Conservation (phyloP, 1,284 basidiomycete genomes). For the Paramarasmius palmivorus region DNA sequence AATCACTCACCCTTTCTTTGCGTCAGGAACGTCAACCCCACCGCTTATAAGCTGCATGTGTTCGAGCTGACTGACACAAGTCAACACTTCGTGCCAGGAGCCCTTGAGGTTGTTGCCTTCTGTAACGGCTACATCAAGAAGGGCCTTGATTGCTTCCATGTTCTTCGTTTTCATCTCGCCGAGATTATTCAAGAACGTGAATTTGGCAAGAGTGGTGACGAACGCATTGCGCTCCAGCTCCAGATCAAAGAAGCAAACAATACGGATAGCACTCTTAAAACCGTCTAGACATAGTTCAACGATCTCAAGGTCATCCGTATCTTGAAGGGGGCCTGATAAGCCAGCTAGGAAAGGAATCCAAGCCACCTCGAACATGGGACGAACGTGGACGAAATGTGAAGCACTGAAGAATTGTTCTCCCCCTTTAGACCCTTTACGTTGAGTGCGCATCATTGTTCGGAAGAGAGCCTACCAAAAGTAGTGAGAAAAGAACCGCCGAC, state of each 20-base stretch:
- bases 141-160: constrained; percentile 95
- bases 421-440: constrained; percentile 73
- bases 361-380: constrained; percentile 97
- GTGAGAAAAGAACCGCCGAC: constrained; percentile 9
- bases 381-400: constrained; percentile 92
- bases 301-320: constrained; percentile 88
- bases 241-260: constrained; percentile 93
- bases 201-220: constrained; percentile 95
- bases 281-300: constrained; percentile 93
- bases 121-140: constrained; percentile 89
- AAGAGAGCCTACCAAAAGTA: constrained; percentile 83
- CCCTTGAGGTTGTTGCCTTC: constrained; percentile 94
- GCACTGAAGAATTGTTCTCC: constrained; percentile 92
- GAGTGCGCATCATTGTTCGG: constrained; percentile 85
- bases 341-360: constrained; percentile 98
- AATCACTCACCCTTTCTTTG: constrained; percentile 43
- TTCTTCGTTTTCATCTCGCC: constrained; percentile 99
- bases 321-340: constrained; percentile 88
- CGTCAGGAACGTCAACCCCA: constrained; percentile 82
- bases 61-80: constrained; percentile 95
- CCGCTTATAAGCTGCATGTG: constrained; percentile 95
- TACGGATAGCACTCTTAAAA: constrained; percentile 90
- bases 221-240: constrained; percentile 96
- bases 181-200: constrained; percentile 94
- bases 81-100: constrained; percentile 95